A percentile compares a stretch with the other conserved stretches of the same genome.
Conservation (phyloP, 495 filamentous ascomycete genomes). For the Aspergillus indologenus region DNA sequence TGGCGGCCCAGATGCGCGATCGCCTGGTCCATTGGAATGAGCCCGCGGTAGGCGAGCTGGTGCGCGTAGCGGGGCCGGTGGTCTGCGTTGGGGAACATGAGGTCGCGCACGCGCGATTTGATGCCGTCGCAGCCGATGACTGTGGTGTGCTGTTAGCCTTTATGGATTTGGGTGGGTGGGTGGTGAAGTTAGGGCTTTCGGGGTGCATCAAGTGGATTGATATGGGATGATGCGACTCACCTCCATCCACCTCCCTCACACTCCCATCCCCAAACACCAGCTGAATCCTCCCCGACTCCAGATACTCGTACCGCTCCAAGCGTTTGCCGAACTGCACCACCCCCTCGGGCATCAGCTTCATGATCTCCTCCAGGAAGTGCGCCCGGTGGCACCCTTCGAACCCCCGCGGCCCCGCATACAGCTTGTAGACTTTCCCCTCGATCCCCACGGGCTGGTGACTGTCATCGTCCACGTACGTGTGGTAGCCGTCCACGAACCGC, state of each 20-base stretch:
- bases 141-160: neutral
- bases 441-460: constrained; percentile 17
- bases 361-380: constrained; percentile 55
- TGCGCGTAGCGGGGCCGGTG: constrained; percentile 45
- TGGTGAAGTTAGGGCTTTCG: neutral
- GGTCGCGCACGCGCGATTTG: constrained; percentile 48
- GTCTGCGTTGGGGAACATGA: constrained; percentile 41
- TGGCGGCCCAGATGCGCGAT: constrained; percentile 36
- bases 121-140: constrained; percentile 58
- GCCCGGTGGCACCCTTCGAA: constrained; percentile 52
- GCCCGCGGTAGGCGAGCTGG: constrained; percentile 51
- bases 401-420: constrained; percentile 25
- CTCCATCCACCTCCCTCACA: constrained; percentile 47
- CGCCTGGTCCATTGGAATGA: constrained; percentile 49
- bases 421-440: constrained; percentile 13
- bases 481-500: constrained; percentile 35
- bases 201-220: too few species aligned
- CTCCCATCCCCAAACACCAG: constrained; percentile 56
- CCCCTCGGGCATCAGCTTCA: constrained; percentile 48
- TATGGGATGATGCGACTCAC: constrained; percentile 20
- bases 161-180: neutral
- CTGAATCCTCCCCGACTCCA: constrained; percentile 21
- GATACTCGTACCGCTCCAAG: constrained; percentile 19
- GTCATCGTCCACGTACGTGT: constrained; percentile 9
- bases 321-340: constrained; percentile 40